Evolutionary conservation across 2,329 filamentous ascomycete genomes (phyloP), one percentile per base, ranked within the genome.

Genomic region (Niveomyces coronatus): DNA sequence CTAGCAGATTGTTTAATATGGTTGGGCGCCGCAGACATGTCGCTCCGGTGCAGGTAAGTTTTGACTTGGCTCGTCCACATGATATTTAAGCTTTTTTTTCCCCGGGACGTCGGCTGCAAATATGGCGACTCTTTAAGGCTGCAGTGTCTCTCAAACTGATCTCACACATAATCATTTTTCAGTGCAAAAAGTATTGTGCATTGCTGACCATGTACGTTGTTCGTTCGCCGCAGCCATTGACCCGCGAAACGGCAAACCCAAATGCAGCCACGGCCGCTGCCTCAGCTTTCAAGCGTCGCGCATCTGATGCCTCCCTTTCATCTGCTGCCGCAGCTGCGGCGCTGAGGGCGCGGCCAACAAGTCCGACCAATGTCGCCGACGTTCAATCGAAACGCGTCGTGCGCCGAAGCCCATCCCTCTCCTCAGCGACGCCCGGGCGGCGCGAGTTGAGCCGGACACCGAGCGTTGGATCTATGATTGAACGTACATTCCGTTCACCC

Each of bases 241-340:
- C 73, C 42, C 66, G 70, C 45, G 67, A 74, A 41, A 79, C 79
- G 40, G 76, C 77, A 35, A 79, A 78, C 53, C 70, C 83, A 40
- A 80, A 79, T 52, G 87, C 85, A 41, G 76, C 87, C 39, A 79
- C 82, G 32, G 86, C 86, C 40, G 87, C 88, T 43, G 77, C 77
- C 44, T 82, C 84, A 57, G 88, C 87, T 42, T 93, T 89, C 60
- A 71, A 82, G 53, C 78, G 74, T 49, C 78, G 71, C 53, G 71
- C 49, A 73, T 79, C 49, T 74, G 37, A 43, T 39, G 67, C 65
- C 43, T 77, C 76, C 42, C 70, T 94, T 30, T 93, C 88, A 28
- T 81, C 83, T 24, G 85, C 88, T 6, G 89, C 89, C 10, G 88
- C 89, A 6, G 87, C 86, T 13, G 79, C 87, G 19, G 88, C 88